These are phyloP conservation scores for Puccinia horiana DNA, from an alignment of 1,284 basidiomycete genomes.

Conservation along the genomic window DNA sequence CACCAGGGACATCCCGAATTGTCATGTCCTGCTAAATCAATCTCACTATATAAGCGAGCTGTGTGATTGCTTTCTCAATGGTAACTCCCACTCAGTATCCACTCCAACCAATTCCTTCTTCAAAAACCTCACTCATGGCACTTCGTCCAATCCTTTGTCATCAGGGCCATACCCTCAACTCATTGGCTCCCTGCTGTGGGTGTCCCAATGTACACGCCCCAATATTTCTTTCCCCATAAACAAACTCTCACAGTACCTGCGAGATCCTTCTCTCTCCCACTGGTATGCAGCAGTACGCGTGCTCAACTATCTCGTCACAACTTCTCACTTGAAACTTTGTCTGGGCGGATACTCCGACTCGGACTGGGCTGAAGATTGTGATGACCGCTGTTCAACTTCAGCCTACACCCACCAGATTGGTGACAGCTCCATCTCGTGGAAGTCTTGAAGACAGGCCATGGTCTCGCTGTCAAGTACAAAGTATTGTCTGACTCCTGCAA, in stretches of 20 bases:
- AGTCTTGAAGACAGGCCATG: background rate
- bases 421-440: background rate
- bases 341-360: background rate
- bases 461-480: background rate
- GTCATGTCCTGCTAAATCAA: background rate
- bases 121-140: background rate
- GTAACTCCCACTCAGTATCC: background rate
- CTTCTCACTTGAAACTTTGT: background rate
- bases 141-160: background rate
- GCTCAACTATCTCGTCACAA: background rate
- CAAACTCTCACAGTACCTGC: background rate
- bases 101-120: background rate
- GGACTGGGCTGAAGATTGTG: background rate
- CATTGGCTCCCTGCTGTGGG: background rate
- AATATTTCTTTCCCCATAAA: background rate
- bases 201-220: background rate
- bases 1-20: background rate
- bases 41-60: slow-evolving; percentile 4
- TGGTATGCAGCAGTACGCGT: background rate
- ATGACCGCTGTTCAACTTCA: background rate
- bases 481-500: too few relatives aligned
- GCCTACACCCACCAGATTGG: background rate
- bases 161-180: background rate
- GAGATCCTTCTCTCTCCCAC: background rate
- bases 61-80: background rate